Conservation (phyloP, 352 stramenopile genomes). For the Phytophthora citrophthora region DNA sequence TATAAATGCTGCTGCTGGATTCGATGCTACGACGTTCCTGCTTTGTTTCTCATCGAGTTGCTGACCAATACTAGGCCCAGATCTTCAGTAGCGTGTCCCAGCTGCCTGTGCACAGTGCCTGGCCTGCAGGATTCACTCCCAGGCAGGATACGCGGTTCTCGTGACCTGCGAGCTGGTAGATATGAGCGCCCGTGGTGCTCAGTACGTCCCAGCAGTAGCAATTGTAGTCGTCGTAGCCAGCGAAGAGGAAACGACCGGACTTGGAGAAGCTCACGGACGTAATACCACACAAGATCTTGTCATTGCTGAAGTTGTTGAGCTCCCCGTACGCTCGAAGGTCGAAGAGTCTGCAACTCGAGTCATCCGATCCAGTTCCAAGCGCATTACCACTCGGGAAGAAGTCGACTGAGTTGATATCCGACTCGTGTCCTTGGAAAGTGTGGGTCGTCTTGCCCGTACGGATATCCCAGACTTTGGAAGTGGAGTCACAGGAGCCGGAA, state of each 20-base stretch:
- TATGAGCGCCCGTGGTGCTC: constrained; percentile 85
- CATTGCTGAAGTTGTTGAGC: constrained; percentile 97
- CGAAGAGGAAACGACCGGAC: constrained; percentile 96
- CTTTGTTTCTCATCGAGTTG: constrained; percentile 3
- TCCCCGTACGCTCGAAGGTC: constrained; percentile 97
- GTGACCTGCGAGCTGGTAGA: constrained; percentile 94
- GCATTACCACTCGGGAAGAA: constrained; percentile 97
- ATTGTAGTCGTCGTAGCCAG: constrained; percentile 98
- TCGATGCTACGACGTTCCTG: constrained; percentile 6
- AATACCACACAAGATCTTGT: constrained; percentile 97
- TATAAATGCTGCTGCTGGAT: constrained; percentile 32
- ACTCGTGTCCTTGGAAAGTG: constrained; percentile 98
- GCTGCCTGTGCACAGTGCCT: constrained; percentile 97
- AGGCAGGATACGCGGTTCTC: constrained; percentile 98
- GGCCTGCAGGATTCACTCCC: constrained; percentile 94
- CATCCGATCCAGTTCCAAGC: constrained; percentile 96
- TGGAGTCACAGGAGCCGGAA: constrained; percentile 96
- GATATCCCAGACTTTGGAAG: constrained; percentile 98
- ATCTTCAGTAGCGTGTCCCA: constrained; percentile 99
- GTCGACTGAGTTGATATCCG: constrained; percentile 98
- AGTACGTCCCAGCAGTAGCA: constrained; percentile 98
- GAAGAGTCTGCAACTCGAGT: constrained; percentile 97
- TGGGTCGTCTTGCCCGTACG: constrained; percentile 95
- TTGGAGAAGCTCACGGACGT: constrained; percentile 97
- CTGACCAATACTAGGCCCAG: constrained; percentile 80